Conservation (phyloP, 2,329 filamentous ascomycete species). For the Pseudogymnoascus sp. region DNA sequence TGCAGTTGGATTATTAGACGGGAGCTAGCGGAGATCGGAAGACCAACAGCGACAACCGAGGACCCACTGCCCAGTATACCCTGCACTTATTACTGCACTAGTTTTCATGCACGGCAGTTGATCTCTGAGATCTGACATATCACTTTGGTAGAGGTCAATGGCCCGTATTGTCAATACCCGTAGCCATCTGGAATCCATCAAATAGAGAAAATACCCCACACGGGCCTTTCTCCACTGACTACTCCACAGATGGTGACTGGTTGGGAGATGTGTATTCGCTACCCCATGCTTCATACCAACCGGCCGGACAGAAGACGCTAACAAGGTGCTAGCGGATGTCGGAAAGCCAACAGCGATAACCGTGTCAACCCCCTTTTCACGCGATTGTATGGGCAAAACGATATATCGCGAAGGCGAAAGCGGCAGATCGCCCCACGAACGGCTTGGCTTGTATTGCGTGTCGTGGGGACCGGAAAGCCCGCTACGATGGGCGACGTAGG, state of each 20-base stretch:
- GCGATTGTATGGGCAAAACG: neutral
- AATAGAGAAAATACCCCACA: neutral
- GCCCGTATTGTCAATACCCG: neutral
- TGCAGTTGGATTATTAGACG: neutral
- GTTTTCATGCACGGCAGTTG: neutral
- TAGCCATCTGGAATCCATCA: neutral
- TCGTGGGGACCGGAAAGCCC: neutral
- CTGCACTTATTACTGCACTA: neutral
- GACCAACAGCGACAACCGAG: neutral
- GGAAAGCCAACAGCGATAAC: neutral
- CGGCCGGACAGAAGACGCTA: neutral
- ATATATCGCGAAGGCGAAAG: neutral
- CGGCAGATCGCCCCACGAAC: neutral
- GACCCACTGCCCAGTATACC: neutral
- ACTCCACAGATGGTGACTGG: neutral
- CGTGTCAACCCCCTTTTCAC: neutral
- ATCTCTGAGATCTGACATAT: neutral
- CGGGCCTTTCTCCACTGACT: neutral
- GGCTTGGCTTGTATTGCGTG: neutral
- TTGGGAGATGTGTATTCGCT: neutral
- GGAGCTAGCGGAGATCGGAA: slow-evolving; percentile 1
- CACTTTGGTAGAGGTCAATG: neutral
- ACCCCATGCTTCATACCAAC: neutral
- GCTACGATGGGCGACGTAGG: neutral
- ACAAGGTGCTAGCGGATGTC: neutral